phyloP scores from a whole-genome alignment of 2,329 filamentous ascomycete genomes.

The Fusarium newnesense region DNA sequence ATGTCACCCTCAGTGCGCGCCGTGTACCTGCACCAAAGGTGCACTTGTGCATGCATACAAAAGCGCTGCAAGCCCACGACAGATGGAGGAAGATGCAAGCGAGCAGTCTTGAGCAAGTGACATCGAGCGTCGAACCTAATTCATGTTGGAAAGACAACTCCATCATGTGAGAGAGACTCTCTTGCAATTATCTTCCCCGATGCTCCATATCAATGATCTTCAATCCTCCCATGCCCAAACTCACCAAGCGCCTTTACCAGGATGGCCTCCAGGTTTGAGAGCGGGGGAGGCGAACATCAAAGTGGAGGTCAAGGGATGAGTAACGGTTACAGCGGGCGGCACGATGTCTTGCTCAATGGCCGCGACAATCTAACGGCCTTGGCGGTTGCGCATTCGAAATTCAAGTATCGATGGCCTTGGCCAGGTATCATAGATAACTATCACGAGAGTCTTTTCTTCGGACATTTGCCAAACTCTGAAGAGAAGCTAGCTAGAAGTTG shows the following conservation, averaged over 20 bases:
- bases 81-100: slow-evolving; percentile 23
- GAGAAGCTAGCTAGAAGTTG: not conserved
- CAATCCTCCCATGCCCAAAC: slow-evolving; percentile 1
- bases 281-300: slow-evolving; percentile 41
- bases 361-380: slow-evolving; percentile 30
- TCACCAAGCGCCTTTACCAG: slow-evolving; percentile 6
- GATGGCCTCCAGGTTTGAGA: slow-evolving; percentile 29
- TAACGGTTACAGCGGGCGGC: slow-evolving; percentile 41
- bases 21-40: slow-evolving; percentile 43
- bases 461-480: not conserved
- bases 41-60: slow-evolving; percentile 39
- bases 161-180: not conserved
- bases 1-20: slow-evolving; percentile 28
- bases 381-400: slow-evolving; percentile 20
- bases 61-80: slow-evolving; percentile 28
- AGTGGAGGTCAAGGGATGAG: slow-evolving; percentile 32
- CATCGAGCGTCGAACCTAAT: not conserved
- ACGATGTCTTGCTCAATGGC: slow-evolving; percentile 41
- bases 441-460: not conserved
- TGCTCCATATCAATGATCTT: slow-evolving; percentile 6
- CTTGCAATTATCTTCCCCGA: not conserved
- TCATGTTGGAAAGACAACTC: slow-evolving; percentile 13
- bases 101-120: slow-evolving; percentile 11
- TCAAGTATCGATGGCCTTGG: slow-evolving; percentile 7
- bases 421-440: not conserved